Evolutionary conservation across 2,329 filamentous ascomycete genomes (phyloP).

Genomic region (Paecilomyces niveus): DNA sequence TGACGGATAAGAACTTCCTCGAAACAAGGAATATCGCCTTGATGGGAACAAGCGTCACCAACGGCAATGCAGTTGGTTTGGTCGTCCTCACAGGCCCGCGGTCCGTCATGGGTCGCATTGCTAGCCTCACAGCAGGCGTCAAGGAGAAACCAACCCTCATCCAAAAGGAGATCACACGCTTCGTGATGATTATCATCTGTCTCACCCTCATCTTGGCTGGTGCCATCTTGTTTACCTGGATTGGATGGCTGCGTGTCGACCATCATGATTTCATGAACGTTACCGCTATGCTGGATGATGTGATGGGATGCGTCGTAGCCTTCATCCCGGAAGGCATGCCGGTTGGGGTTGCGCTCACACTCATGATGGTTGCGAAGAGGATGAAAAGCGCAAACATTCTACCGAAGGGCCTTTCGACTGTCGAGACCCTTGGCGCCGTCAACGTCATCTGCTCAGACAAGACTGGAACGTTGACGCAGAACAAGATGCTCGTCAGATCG

Average conservation of each 20-base stretch:
- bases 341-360: conserved; percentile 61
- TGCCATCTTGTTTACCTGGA: conserved; percentile 48
- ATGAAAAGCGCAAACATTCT: conserved; percentile 71
- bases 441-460: conserved; percentile 74
- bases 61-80: conserved; percentile 60
- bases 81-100: conserved; percentile 65
- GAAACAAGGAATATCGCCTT: conserved; percentile 71
- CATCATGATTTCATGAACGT: conserved; percentile 67
- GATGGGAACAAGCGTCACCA: conserved; percentile 70
- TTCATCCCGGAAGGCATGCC: conserved; percentile 74
- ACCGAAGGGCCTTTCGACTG: conserved; percentile 72
- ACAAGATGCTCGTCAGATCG: conserved; percentile 66
- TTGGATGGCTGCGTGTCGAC: conserved; percentile 57
- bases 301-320: conserved; percentile 65
- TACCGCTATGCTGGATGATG: conserved; percentile 62
- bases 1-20: conserved; percentile 66
- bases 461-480: conserved; percentile 57
- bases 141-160: conserved; percentile 63
- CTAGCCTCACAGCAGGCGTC: conserved; percentile 63
- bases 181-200: conserved; percentile 62
- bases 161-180: conserved; percentile 65
- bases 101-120: conserved; percentile 71
- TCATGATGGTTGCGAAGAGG: conserved; percentile 69
- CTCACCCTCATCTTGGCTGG: conserved; percentile 60
- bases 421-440: conserved; percentile 68